Conservation (phyloP, 169 alveolate species). For the Plasmodium coatneyi region DNA sequence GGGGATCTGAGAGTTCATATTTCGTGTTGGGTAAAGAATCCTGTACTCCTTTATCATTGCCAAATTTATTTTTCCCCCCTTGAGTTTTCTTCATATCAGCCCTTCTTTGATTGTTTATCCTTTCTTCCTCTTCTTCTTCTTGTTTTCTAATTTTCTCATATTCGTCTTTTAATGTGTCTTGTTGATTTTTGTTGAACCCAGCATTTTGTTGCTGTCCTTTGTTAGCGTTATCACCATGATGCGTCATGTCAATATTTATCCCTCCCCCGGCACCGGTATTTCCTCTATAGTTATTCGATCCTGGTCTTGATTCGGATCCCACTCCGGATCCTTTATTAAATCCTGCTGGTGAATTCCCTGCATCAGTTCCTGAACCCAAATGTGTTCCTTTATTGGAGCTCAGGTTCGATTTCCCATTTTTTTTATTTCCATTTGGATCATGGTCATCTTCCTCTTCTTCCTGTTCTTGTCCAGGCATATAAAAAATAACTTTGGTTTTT, state of each 20-base stretch:
- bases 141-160: slow-evolving; percentile 46
- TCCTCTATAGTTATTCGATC: slow-evolving; percentile 24
- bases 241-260: slow-evolving; percentile 10
- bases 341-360: slow-evolving; percentile 14
- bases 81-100: slow-evolving; percentile 26
- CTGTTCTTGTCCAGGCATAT: slow-evolving; percentile 31
- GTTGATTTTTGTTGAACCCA: slow-evolving; percentile 14
- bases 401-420: not conserved
- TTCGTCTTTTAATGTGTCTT: slow-evolving; percentile 39
- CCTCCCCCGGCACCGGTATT: not conserved
- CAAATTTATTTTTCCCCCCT: not conserved
- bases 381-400: not conserved
- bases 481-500: slow-evolving; percentile 57
- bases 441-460: not conserved
- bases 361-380: not conserved
- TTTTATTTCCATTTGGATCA: not conserved
- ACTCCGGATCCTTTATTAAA: slow-evolving; percentile 42
- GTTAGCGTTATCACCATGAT: slow-evolving; percentile 9
- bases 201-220: not conserved
- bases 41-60: not conserved
- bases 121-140: slow-evolving; percentile 39
- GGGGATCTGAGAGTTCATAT: not conserved
- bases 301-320: slow-evolving; percentile 10
- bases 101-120: slow-evolving; percentile 45
- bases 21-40: not conserved